Percentiles rank a stretch among this genome's conserved stretches.
Conservation (phyloP, 1,284 basidiomycete species). For the Puccinia horiana region DNA sequence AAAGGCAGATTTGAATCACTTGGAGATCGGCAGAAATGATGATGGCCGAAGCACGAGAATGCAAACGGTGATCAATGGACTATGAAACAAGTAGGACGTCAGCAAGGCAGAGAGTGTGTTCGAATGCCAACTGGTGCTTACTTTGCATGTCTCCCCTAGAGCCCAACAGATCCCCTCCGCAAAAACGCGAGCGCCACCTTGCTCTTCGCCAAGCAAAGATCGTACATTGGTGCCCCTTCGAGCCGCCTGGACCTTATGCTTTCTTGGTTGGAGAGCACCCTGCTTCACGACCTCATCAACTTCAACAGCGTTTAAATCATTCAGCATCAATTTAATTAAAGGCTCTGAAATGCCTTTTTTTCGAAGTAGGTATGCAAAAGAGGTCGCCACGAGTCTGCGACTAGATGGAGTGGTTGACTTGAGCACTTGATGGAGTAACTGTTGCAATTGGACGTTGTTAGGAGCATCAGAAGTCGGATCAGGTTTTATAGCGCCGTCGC, state of each 20-base stretch:
- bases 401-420: conserved; percentile 44
- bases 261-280: conserved; percentile 40
- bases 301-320: conserved; percentile 33
- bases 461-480: neutral
- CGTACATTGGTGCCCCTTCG: conserved; percentile 24
- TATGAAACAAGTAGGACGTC: neutral
- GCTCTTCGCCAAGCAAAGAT: conserved; percentile 39
- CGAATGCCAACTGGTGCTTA: neutral
- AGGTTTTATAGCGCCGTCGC: neutral
- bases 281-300: conserved; percentile 23
- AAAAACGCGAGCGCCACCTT: conserved; percentile 44
- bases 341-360: conserved; percentile 28
- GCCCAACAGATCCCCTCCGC: conserved; percentile 47
- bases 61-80: conserved; percentile 44
- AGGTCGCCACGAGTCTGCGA: conserved; percentile 39
- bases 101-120: conserved; percentile 2
- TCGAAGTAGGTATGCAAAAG: conserved; percentile 47
- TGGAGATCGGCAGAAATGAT: conserved; percentile 17
- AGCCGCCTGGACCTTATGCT: conserved; percentile 29
- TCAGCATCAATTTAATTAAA: conserved; percentile 40
- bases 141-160: conserved; percentile 43
- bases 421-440: conserved; percentile 23
- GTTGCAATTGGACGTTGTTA: neutral
- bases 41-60: conserved; percentile 42
- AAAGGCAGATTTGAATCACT: conserved; percentile 4